These are phyloP conservation scores for Trametes gibbosa DNA, from an alignment of 768 basidiomycete genomes.

Conservation along the genomic window DNA sequence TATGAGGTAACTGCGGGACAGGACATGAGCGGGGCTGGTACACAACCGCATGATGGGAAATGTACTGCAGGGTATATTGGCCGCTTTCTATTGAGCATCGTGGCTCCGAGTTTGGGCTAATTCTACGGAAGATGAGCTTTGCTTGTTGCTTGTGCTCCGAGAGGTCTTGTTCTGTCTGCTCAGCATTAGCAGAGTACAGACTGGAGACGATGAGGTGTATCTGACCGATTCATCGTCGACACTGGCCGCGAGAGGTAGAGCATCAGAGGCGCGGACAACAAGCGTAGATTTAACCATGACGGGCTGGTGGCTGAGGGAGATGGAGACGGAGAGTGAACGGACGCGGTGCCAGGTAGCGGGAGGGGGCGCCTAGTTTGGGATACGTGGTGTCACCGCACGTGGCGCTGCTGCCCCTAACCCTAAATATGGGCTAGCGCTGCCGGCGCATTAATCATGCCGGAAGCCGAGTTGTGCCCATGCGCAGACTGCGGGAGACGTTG, in stretches of 20 bases:
- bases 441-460: background rate
- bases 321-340: background rate
- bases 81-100: constrained; percentile 97
- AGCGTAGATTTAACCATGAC: constrained; percentile 85
- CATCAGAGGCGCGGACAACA: constrained; percentile 81
- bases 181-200: constrained; percentile 14
- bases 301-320: background rate
- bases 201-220: background rate
- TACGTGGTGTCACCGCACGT: constrained; percentile 19
- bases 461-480: background rate
- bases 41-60: constrained; percentile 21
- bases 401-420: constrained; percentile 1
- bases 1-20: constrained; percentile 79
- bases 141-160: constrained; percentile 99
- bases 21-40: background rate
- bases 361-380: background rate
- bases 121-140: constrained; percentile 92
- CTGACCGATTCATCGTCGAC: constrained; percentile 95
- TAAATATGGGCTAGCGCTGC: background rate
- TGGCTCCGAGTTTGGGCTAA: constrained; percentile 92
- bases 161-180: constrained; percentile 86
- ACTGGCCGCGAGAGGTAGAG: constrained; percentile 88
- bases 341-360: background rate
- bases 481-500: no score
- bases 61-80: constrained; percentile 93